Evolutionary conservation across 139 green algal genomes (phyloP).

Genomic region (Micractinium sp.): DNA sequence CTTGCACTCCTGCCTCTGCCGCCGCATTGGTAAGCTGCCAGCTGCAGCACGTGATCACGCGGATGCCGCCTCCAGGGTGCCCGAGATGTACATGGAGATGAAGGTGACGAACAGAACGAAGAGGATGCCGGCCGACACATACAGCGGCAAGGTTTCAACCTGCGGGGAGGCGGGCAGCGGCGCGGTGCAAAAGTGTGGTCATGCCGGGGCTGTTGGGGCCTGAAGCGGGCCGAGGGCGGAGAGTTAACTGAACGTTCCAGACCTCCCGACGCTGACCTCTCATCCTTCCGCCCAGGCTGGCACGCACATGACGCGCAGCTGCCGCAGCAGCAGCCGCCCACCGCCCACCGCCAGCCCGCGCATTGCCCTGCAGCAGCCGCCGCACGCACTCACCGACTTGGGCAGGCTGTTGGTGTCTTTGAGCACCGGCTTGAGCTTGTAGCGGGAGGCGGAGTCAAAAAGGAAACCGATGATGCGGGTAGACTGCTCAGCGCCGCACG

Average conservation of each 20-base stretch:
- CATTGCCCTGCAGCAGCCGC: too few relatives aligned
- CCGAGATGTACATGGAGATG: neutral
- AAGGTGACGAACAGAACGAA: neutral
- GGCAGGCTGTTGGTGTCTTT: slow-evolving; percentile 4
- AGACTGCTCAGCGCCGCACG: neutral
- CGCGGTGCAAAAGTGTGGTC: too few relatives aligned
- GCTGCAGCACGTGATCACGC: neutral
- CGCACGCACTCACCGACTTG: neutral
- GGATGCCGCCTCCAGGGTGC: neutral
- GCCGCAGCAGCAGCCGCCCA: too few relatives aligned
- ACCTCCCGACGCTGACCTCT: too few relatives aligned
- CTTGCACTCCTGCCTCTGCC: too few relatives aligned
- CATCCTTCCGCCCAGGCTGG: too few relatives aligned
- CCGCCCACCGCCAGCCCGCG: too few relatives aligned
- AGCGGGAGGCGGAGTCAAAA: neutral
- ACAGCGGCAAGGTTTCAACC: neutral
- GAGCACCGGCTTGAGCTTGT: slow-evolving; percentile 9
- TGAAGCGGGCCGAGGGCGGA: too few relatives aligned
- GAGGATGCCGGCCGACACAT: neutral
- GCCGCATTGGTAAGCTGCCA: too few relatives aligned
- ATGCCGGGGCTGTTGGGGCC: too few relatives aligned
- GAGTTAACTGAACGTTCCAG: too few relatives aligned
- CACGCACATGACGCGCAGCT: too few relatives aligned
- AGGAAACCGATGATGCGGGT: slow-evolving; percentile 5
- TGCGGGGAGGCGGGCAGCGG: neutral